Conservation (phyloP, 202 grass and related monocot genomes). For the Schoenoplectus tabernaemontani region DNA sequence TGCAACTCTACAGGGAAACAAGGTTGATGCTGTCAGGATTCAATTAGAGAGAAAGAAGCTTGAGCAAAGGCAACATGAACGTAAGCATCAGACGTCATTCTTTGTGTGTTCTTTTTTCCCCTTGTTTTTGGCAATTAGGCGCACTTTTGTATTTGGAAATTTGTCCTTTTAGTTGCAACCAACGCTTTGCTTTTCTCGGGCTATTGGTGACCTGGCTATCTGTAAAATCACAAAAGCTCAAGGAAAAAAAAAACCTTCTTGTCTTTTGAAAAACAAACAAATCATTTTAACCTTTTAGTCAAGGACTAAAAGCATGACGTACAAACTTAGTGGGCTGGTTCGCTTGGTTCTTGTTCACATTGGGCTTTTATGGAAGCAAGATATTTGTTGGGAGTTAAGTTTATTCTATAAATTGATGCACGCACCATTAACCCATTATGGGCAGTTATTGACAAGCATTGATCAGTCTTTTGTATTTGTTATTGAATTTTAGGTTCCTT, state of each 20-base stretch:
- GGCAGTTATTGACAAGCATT: neutral
- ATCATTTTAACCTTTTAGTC: neutral
- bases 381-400: neutral
- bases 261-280: neutral
- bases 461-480: neutral
- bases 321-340: neutral
- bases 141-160: neutral
- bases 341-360: neutral
- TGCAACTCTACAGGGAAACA: constrained; percentile 36
- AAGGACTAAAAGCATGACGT: neutral
- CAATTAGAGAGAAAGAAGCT: constrained; percentile 61
- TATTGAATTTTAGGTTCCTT: neutral
- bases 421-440: neutral
- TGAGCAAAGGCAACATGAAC: constrained; percentile 68
- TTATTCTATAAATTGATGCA: neutral
- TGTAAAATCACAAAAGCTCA: neutral
- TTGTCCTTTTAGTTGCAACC: neutral
- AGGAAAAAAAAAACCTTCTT: neutral
- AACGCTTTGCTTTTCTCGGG: neutral
- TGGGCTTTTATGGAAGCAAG: neutral
- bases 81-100: constrained; percentile 23
- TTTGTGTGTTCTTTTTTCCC: neutral
- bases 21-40: constrained; percentile 59
- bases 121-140: neutral
- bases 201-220: neutral